Base-by-base conservation (phyloP, 1,284 basidiomycete species). In the Naganishia liquefaciens region DNA sequence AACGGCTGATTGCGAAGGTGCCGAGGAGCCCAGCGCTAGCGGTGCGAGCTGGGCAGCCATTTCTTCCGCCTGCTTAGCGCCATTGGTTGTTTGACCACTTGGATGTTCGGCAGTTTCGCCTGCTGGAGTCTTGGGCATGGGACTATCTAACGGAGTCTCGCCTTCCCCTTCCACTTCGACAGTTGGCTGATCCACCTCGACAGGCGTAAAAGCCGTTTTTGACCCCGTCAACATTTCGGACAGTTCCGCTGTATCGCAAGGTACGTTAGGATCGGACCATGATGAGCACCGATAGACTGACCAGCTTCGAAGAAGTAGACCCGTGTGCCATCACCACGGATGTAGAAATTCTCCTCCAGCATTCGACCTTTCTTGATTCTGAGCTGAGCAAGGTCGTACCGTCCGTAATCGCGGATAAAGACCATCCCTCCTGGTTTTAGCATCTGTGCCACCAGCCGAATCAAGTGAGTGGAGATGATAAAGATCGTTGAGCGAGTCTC, bases 271-370 rank as follows among this genome's bases (percentile, higher is more conserved):
- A 53, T 33, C 52, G 28, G 51, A n/a, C 57, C 27, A 11, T 15
- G 28, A 19, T 28, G n/a, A 25, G 30, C 21, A 27, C 15, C n/a
- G 0, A 4, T 28, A 19, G 0, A 74, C 82, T 51, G 69, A 89
- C 91, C 90, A 21, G 89, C 76, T 68, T 90, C 89, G 72, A 97
- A 97, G 76, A 96, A 97, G 77, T 96, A 97, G 0, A 97, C 94
- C 40, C 96, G 83, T 0, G 95, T 99, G 70, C 94, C 95, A 78
- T 99, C 95, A 1, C 95, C 95, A 53, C 95, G 85, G 55, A 94
- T 88, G 73, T 97, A 97, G 69, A 95, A 90, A 75, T 95, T 94
- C 57, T 95, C 92, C 44, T 91, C 89, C 17, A 99, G 83, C 68
- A 99, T 83, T 33, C 96, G 83, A 2, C 89, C 87, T 21, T 85